Base-by-base conservation (phyloP, 306 rosid species). In the Dalbergia cultrata region DNA sequence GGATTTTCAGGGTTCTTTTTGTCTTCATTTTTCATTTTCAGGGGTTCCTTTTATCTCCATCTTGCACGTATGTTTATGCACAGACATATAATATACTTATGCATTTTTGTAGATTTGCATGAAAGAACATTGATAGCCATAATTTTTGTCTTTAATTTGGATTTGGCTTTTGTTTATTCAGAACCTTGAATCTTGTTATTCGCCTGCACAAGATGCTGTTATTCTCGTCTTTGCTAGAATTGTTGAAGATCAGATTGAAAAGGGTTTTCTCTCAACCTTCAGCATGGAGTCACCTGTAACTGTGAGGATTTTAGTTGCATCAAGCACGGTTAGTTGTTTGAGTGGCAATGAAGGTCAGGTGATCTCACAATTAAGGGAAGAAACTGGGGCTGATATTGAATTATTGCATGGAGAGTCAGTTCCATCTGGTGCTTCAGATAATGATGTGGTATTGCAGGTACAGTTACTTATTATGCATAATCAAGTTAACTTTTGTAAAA, bases 181-280 rank as follows among this genome's bases (percentile, higher is more conserved):
- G 94, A 85, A 81, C 74, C 77, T 81, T 77, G 88, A 74, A 74
- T 88, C 87, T 45, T 4, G 69, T 67, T 10, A 76, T 60, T 90
- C 94, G 83, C 90, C 94, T 69, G 92, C 94, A 74, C 94, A 85
- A 79, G 88, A 85, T 67, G 94, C 94, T 62, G 87, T 88, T 64
- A 33, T 78, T 70, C 89, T 81, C 65, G 90, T 90, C 58, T 90
- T 88, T 49, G 77, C 89, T 79, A 85, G 94, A 87, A 76, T 80
- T 63, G 64, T 87, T 76, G 94, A 90, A 86, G 89, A 87, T 74
- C 83, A 76, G 8, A 76, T 83, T 72, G 85, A 79, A 72, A 83
- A 76, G 86, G 85, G 92, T 37, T 52, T 74, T 79, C 72, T 69
- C 67, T 84, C 85, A 8, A 79, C 53, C 33, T 66, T 71, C 56